Evolutionary conservation across 1,139 yeast species (phyloP), one percentile per base, ranked within the genome.

Genomic region (Scheffersomyces parashehatae): DNA sequence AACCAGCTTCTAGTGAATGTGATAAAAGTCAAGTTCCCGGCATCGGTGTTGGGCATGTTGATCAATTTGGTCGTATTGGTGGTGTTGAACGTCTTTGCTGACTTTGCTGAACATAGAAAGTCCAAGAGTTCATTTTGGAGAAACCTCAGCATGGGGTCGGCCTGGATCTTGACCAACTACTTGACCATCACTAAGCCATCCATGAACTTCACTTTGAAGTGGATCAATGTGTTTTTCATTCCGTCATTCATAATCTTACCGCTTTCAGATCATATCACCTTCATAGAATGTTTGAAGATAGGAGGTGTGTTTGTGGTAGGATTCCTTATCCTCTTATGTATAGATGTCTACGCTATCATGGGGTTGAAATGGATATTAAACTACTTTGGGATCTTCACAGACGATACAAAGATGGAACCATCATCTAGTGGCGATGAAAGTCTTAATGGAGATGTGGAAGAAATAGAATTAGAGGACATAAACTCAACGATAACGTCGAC

Each of bases 201-300:
- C 1, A 79, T 82, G 67, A 85, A 86, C 43, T 86, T 86, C 58
- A 70, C 85, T 2, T 68, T 87, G 45, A 73, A 85, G 44, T 87
- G 93, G 93, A 87, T 87, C 65, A 85, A 84, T 59, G 76, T 85
- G 8, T 85, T 82, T 59, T 87, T 87, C 68, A 82, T 88, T 1
- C 93, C 95, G 0, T 82, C 90, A 0, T 86, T 87, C 55, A 81
- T 86, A 26, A 77, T 83, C 1, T 72, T 87, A 39, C 93, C 95
- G 0, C 69, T 85, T 42, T 77, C 88, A 12, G 77, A 78, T 32
- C 76, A 77, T 47, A 83, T 87, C 37, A 70, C 84, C 11, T 81
- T 82, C 35, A 75, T 76, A 16, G 95, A 86, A 52, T 88, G 89
- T 14, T 70, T 83, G 53, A 82, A 83, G 44, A 87, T 87, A 34